Percentiles rank a stretch among this genome's conserved stretches.
These are phyloP conservation scores for Boletellus deceptivus DNA, from an alignment of 1,284 basidiomycete species.

Conservation along the genomic window DNA sequence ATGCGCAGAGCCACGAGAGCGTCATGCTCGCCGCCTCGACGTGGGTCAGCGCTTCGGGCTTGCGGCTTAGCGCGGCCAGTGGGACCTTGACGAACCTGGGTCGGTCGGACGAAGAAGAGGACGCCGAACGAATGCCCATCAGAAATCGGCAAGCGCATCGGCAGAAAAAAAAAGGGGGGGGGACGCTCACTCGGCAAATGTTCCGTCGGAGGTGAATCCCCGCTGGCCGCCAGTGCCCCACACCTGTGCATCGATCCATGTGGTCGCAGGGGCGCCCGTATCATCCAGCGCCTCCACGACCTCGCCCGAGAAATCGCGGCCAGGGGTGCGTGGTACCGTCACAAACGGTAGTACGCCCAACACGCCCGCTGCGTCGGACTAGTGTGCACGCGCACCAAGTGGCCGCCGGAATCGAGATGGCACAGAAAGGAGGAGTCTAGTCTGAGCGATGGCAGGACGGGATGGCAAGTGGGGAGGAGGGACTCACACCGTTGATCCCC, in stretches of 20 bases:
- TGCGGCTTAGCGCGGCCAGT: constrained; percentile 28
- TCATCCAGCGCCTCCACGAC: constrained; percentile 32
- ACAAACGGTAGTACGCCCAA: constrained; percentile 32
- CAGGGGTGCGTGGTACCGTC: constrained; percentile 30
- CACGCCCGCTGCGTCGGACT: constrained; percentile 33
- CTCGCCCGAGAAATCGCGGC: constrained; percentile 35
- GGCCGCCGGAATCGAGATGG: not conserved
- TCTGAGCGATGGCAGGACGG: not conserved
- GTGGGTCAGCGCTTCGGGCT: constrained; percentile 28
- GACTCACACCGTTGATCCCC: constrained; percentile 34
- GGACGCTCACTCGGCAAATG: constrained; percentile 33
- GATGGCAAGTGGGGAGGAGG: not conserved
- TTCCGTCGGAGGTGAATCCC: constrained; percentile 34
- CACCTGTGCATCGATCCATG: constrained; percentile 31
- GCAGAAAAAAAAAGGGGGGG: not conserved
- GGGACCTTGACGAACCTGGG: constrained; percentile 32
- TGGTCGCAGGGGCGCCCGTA: constrained; percentile 13
- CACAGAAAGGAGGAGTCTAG: not conserved
- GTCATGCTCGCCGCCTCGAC: constrained; percentile 33
- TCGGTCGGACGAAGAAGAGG: not conserved
- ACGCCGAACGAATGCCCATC: not conserved
- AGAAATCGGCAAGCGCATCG: not conserved
- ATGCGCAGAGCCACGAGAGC: constrained; percentile 36
- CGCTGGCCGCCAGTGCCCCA: constrained; percentile 35
- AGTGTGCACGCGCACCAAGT: not conserved